phyloP scores from a whole-genome alignment of 1,284 basidiomycete species.

The Phlebopus sp. region DNA sequence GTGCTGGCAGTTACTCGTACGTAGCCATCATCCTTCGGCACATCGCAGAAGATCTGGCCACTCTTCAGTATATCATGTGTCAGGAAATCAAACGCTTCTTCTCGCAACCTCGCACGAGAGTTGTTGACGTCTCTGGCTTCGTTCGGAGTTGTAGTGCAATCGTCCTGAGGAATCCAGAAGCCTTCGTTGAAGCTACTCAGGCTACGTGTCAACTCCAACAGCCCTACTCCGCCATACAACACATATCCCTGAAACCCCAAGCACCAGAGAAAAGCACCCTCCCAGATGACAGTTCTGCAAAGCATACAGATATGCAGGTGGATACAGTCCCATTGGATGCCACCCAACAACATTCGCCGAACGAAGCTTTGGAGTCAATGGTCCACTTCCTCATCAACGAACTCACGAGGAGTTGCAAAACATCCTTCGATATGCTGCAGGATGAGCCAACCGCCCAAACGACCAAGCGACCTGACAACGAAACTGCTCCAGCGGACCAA shows the following conservation, averaged over 20 bases:
- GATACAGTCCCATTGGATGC: conserved; percentile 44
- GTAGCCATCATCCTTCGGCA: conserved; percentile 89
- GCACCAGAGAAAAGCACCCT: conserved; percentile 20
- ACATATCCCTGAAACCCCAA: conserved; percentile 60
- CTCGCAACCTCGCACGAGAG: conserved; percentile 63
- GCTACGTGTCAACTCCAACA: conserved; percentile 71
- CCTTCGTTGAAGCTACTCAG: conserved; percentile 75
- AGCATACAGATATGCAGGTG: conserved; percentile 60
- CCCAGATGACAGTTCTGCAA: conserved; percentile 23
- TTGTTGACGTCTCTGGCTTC: conserved; percentile 72
- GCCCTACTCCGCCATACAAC: conserved; percentile 60
- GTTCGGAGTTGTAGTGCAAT: conserved; percentile 78
- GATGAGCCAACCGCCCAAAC: conserved; percentile 9
- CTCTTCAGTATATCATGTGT: conserved; percentile 73
- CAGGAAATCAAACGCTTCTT: conserved; percentile 82
- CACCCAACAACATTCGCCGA: conserved; percentile 29
- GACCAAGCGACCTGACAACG: conserved; percentile 15
- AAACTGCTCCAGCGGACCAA: conserved; percentile 12
- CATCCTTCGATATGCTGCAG: conserved; percentile 14
- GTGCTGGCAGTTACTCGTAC: conserved; percentile 76
- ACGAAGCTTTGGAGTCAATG: conserved; percentile 59
- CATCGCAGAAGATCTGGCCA: conserved; percentile 75
- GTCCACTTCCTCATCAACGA: conserved; percentile 75
- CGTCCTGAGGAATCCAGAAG: conserved; percentile 76
- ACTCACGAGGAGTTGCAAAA: conserved; percentile 61